Evolutionary conservation across 1,284 basidiomycete genomes (phyloP).

Genomic region (Cutaneotrichosporon sp.): DNA sequence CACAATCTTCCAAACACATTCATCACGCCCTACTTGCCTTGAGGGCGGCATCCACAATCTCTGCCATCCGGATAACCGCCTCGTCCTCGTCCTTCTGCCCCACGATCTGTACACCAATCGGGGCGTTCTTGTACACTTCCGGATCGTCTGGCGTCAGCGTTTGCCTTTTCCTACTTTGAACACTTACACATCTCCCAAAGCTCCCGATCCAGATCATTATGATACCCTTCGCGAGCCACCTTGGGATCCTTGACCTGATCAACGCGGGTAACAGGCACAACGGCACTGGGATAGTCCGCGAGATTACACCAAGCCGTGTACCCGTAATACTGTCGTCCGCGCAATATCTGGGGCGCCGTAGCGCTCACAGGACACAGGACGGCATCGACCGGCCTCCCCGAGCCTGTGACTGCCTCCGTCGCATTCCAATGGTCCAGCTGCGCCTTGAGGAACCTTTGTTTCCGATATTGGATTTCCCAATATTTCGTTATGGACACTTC

Average conservation of each 20-base stretch:
- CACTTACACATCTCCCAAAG: conserved; percentile 6
- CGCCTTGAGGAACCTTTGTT: conserved; percentile 17
- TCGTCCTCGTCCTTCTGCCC: conserved; percentile 7
- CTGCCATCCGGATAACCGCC: neutral
- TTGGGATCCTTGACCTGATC: conserved; percentile 3
- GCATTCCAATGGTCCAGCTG: conserved; percentile 16
- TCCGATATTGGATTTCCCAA: conserved; percentile 21
- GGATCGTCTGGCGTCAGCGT: neutral
- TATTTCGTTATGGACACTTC: conserved; percentile 14
- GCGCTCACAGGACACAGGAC: conserved; percentile 16
- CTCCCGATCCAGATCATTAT: neutral
- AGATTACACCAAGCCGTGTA: conserved; percentile 27
- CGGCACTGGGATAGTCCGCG: conserved; percentile 62
- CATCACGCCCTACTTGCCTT: neutral
- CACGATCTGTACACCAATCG: neutral
- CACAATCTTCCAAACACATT: no score
- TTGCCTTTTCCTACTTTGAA: no score
- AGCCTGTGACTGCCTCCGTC: conserved; percentile 10
- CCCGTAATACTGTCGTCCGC: conserved; percentile 8
- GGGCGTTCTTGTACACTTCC: neutral
- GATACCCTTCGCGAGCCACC: neutral
- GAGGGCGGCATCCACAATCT: conserved; percentile 3
- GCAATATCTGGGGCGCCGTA: conserved; percentile 12
- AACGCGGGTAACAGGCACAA: conserved; percentile 58
- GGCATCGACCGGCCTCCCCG: conserved; percentile 23